Evolutionary conservation across 768 basidiomycete species (phyloP).

Genomic region (Candolleomyces aberdarensis): DNA sequence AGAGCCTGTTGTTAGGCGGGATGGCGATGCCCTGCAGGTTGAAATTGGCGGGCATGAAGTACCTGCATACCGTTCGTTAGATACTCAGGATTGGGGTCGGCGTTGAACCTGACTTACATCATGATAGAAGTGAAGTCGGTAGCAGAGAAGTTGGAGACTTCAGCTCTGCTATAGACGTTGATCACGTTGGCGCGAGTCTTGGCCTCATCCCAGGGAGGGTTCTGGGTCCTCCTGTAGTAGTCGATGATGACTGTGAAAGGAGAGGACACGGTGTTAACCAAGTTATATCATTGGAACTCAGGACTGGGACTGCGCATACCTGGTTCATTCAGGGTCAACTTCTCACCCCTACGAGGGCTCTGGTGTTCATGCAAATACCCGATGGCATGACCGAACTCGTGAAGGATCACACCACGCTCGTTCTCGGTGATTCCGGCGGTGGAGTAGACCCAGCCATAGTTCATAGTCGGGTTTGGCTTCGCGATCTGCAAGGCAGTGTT

Average conservation of each 20-base stretch:
- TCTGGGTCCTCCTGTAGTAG: constrained; percentile 11
- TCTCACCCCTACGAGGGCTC: constrained; percentile 11
- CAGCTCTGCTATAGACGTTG: constrained; percentile 9
- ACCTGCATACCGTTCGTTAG: constrained; percentile 8
- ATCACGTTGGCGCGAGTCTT: constrained; percentile 12
- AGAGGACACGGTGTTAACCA: background rate
- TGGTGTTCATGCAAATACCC: constrained; percentile 19
- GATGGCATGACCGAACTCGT: constrained; percentile 18
- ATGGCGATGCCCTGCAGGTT: constrained; percentile 11
- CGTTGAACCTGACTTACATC: constrained; percentile 10
- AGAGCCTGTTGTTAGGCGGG: constrained; percentile 13
- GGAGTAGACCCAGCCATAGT: constrained; percentile 13
- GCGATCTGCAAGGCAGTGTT: constrained; percentile 5
- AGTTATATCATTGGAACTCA: background rate
- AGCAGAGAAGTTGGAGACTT: constrained; percentile 15
- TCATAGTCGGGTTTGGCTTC: constrained; percentile 8
- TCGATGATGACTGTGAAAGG: constrained; percentile 7
- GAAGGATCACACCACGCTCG: constrained; percentile 15
- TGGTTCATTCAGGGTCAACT: constrained; percentile 8
- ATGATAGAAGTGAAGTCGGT: constrained; percentile 17
- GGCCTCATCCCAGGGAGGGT: constrained; percentile 6
- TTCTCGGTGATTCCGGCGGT: background rate
- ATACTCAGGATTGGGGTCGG: background rate
- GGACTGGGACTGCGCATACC: constrained; percentile 1
- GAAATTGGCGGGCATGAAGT: constrained; percentile 17